Evolutionary conservation across 2,329 filamentous ascomycete genomes (phyloP), one percentile per base, ranked within the genome.

Genomic region (Cordyceps tenuipes): DNA sequence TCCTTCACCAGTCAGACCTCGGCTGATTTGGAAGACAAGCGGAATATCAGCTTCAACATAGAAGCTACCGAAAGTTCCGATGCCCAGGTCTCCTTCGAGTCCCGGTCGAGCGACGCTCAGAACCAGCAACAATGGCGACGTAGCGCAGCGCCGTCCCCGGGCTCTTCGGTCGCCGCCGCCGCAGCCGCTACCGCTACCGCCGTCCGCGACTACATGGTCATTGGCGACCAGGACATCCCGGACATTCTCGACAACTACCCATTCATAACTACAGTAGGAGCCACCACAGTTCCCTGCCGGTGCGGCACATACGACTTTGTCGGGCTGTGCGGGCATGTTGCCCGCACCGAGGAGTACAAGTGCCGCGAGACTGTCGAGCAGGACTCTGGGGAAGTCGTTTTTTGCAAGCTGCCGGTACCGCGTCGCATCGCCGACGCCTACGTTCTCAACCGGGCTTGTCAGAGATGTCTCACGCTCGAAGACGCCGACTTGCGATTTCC

Each of bases 131-230:
- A 51, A 17, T n/a, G 6, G 47, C 55, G 47, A 31, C 49, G 57
- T 39, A 59, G 57, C 26, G 41, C 57, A 12, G 57, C 57, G 5
- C 57, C 57, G 26, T 59, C 57, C 1, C 48, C 57, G 4, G 13
- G 29, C 6, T 5, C 26, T 39, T 36, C 57, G 19, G 9, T 19
- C 57, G 29, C 9, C 19, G 15, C 34, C 3, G 39, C 39, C 39
- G 15, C 39, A 15, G 39, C 39, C 39, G 15, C 39, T 15, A 6
- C 34, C 34, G 34, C 29, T 29, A 29, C 29, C 29, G 29, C 29
- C 29, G 29, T 29, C 29, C 29, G 29, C 29, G 29, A 29, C 29
- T 29, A 29, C 29, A 29, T 7, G 29, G 0, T 52, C 39, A 52
- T 59, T 21, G 9, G 13, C 3, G 26, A 26, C 5, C 12, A 47